These are phyloP conservation scores for Paraurostyla sp. DNA, from an alignment of 73 alveolate genomes.

Conservation along the genomic window DNA sequence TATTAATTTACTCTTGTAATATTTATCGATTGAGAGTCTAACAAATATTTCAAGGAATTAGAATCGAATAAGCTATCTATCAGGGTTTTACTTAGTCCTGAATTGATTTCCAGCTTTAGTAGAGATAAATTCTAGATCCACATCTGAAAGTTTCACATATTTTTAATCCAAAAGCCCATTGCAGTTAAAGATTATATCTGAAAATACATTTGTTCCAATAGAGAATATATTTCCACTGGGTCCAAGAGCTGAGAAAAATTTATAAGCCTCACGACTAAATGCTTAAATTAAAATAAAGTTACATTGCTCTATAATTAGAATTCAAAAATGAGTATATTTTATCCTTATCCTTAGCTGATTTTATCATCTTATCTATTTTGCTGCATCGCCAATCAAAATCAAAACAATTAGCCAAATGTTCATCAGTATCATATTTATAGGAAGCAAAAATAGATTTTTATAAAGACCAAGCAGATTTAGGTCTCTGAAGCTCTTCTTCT, in stretches of 20 bases:
- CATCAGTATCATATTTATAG: slow-evolving; percentile 66
- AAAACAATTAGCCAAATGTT: slow-evolving; percentile 60
- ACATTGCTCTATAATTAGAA: slow-evolving; percentile 55
- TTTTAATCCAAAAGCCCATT: slow-evolving; percentile 52
- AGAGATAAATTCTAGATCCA: slow-evolving; percentile 68
- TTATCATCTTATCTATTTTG: slow-evolving; percentile 51
- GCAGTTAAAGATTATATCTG: slow-evolving; percentile 48
- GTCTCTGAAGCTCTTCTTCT: slow-evolving; percentile 9
- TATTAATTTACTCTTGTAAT: slow-evolving; percentile 51
- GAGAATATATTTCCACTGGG: slow-evolving; percentile 47
- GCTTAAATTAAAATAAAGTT: neutral
- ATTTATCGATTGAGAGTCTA: slow-evolving; percentile 63
- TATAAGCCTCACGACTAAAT: slow-evolving; percentile 65
- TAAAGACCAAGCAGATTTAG: slow-evolving; percentile 65
- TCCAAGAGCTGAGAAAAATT: slow-evolving; percentile 51
- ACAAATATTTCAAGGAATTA: slow-evolving; percentile 70
- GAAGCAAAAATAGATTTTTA: slow-evolving; percentile 62
- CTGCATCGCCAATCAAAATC: slow-evolving; percentile 75
- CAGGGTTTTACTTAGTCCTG: slow-evolving; percentile 58
- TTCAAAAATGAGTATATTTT: slow-evolving; percentile 21
- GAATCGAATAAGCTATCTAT: slow-evolving; percentile 63
- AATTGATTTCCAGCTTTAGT: slow-evolving; percentile 62
- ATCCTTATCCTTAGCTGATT: slow-evolving; percentile 56
- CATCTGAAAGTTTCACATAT: slow-evolving; percentile 56
- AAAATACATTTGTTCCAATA: slow-evolving; percentile 70